phyloP scores from a whole-genome alignment of 2,329 filamentous ascomycete genomes.

The Verticillium albo-atrum region DNA sequence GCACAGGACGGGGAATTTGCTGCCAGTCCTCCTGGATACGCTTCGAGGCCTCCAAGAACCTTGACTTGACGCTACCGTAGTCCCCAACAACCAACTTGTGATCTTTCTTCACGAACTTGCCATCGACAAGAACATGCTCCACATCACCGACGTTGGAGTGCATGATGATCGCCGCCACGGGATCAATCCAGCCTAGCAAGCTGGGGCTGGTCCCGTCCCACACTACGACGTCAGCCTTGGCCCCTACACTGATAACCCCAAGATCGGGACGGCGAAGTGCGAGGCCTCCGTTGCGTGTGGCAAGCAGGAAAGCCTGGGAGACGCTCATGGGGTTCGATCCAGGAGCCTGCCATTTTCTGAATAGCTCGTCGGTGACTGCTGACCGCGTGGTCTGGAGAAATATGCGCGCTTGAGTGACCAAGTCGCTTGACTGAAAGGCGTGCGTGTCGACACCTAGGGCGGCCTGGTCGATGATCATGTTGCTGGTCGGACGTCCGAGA shows the following conservation, averaged over 20 bases:
- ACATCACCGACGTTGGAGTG: constrained; percentile 49
- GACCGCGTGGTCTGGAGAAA: constrained; percentile 44
- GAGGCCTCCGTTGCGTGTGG: constrained; percentile 45
- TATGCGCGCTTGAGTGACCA: constrained; percentile 45
- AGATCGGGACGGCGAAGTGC: constrained; percentile 46
- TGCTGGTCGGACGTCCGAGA: constrained; percentile 36
- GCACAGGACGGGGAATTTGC: constrained; percentile 18
- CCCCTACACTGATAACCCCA: constrained; percentile 41
- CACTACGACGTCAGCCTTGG: constrained; percentile 49
- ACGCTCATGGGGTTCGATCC: constrained; percentile 44
- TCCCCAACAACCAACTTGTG: constrained; percentile 25
- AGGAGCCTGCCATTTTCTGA: constrained; percentile 36
- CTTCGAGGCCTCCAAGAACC: constrained; percentile 23
- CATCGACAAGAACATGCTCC: constrained; percentile 44
- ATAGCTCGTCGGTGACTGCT: constrained; percentile 27
- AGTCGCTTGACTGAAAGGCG: constrained; percentile 43
- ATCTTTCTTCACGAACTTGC: constrained; percentile 40
- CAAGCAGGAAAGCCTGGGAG: constrained; percentile 50
- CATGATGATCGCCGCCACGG: constrained; percentile 50
- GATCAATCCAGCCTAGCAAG: constrained; percentile 49
- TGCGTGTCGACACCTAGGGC: constrained; percentile 51
- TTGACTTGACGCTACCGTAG: constrained; percentile 21
- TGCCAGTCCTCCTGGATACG: constrained; percentile 22
- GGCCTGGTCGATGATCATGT: constrained; percentile 42
- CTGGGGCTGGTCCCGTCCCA: constrained; percentile 43